phyloP scores from a whole-genome alignment of 148 eudicot species.

The Rhododendron mucronatum region DNA sequence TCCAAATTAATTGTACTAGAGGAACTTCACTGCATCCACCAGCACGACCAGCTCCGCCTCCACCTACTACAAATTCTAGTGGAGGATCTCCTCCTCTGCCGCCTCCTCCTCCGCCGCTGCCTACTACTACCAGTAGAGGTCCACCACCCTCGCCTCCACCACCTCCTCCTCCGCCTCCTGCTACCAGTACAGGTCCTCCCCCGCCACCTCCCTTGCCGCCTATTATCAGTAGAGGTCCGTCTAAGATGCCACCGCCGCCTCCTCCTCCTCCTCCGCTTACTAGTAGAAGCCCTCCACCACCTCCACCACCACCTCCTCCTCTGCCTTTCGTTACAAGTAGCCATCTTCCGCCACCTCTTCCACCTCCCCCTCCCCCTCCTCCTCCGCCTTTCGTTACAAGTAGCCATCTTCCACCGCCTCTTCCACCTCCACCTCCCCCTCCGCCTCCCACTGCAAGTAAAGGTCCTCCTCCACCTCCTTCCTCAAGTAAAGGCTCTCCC shows the following conservation, averaged over 20 bases:
- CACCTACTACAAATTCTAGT: constrained; percentile 18
- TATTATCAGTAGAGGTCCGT: constrained; percentile 14
- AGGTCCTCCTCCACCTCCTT: constrained; percentile 15
- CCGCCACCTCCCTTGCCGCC: constrained; percentile 30
- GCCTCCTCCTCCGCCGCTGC: constrained; percentile 15
- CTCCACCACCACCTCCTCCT: constrained; percentile 18
- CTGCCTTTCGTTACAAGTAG: constrained; percentile 18
- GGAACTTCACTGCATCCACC: constrained; percentile 8
- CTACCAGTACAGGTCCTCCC: constrained; percentile 20
- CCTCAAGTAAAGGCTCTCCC: constrained; percentile 18
- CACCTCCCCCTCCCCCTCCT: constrained; percentile 15
- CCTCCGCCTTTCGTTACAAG: constrained; percentile 14
- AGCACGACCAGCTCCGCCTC: constrained; percentile 24
- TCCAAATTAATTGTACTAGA: constrained; percentile 16
- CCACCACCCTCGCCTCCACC: constrained; percentile 20
- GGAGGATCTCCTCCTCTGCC: constrained; percentile 18
- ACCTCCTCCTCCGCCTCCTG: constrained; percentile 23
- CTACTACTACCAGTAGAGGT: constrained; percentile 18
- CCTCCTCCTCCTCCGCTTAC: constrained; percentile 23
- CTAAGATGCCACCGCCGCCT: constrained; percentile 20
- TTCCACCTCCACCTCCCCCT: constrained; percentile 16
- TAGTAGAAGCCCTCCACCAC: background rate
- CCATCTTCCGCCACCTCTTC: constrained; percentile 18
- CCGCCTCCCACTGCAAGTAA: constrained; percentile 17
- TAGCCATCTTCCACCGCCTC: constrained; percentile 18